Base-by-base conservation (phyloP, 441 rosid genomes). In the Populus hybrid region DNA sequence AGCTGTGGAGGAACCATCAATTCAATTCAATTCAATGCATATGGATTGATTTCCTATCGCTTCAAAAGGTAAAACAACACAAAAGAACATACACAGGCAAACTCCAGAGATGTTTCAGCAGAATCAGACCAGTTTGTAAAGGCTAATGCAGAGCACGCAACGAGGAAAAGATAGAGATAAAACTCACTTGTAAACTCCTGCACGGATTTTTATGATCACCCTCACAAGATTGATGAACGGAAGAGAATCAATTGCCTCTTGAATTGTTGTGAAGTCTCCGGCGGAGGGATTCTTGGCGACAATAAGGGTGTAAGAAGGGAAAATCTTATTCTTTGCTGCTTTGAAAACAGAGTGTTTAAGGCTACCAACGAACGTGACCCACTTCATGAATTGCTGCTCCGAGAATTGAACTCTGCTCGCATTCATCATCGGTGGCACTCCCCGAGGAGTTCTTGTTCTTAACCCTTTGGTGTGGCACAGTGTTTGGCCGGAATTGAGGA, bases 101-200 rank as follows among this genome's bases (percentile, higher is more conserved):
- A 70, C 24, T 78, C 75, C 59, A 69, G 78, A 78, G 76, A 14
- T 35, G 74, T 53, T 40, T 70, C 42, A 63, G 82, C 53, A 67
- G 63, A 80, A 79, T 7, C 64, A 26, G 24, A 67, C 67, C 71
- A 42, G 70, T 67, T 79, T 80, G 70, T 63, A 79, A 67, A 34
- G 74, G 79, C 71, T 80, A 70, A 76, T 69, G 63, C 28, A 46
- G 63, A 75, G 46, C 68, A n/a, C 30, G 8, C 23, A 61, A 35
- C 36, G 8, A 71, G 36, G 23, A 72, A 53, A 82, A 14, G 69
- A 21, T 34, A 67, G 16, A 57, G 63, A 3, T 3, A 24, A 28
- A 11, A 84, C 99, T 86, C 83, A 95, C 98, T 75, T 89, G 92
- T 96, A 96, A 84, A 92, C 91, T 50, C 99, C 99, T 67, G 99